Evolutionary conservation across 495 filamentous ascomycete species (phyloP).

Genomic region (Schizothecium vesticola): DNA sequence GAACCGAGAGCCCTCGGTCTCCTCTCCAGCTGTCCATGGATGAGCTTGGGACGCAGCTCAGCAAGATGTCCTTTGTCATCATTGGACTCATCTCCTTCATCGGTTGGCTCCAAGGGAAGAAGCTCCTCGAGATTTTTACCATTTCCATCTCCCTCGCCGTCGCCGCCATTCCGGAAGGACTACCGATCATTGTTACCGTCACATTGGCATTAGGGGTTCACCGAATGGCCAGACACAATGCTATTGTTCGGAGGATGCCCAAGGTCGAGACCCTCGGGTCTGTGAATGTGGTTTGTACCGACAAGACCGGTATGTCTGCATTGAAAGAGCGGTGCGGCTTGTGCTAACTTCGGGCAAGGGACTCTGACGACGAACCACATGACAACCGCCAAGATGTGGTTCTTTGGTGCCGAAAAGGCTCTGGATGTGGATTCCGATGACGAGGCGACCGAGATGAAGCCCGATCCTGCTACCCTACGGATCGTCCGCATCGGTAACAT

Average conservation of each 20-base stretch:
- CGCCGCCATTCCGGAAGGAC: slow-evolving; percentile 92
- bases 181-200: slow-evolving; percentile 97
- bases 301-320: slow-evolving; percentile 69
- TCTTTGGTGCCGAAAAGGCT: slow-evolving; percentile 65
- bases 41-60: slow-evolving; percentile 84
- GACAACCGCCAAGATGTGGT: slow-evolving; percentile 96
- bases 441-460: slow-evolving; percentile 51
- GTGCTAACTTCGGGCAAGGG: slow-evolving; percentile 37
- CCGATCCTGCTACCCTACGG: slow-evolving; percentile 66
- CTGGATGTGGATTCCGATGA: slow-evolving; percentile 71
- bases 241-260: slow-evolving; percentile 90
- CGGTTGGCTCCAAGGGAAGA: slow-evolving; percentile 81
- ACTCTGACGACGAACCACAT: slow-evolving; percentile 97
- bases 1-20: slow-evolving; percentile 90
- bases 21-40: slow-evolving; percentile 97
- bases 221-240: slow-evolving; percentile 87
- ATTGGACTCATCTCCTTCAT: slow-evolving; percentile 88
- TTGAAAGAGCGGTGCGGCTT: not conserved
- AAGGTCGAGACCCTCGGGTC: slow-evolving; percentile 97
- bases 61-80: slow-evolving; percentile 90
- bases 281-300: slow-evolving; percentile 96
- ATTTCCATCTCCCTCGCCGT: slow-evolving; percentile 96
- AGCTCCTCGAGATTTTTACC: slow-evolving; percentile 91
- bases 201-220: slow-evolving; percentile 91
- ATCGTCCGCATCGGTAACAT: slow-evolving; percentile 90